Percentiles rank a stretch among this genome's conserved stretches.
phyloP scores from a whole-genome alignment of 176 grass and related monocot species.

The Triticum dicoccoides region DNA sequence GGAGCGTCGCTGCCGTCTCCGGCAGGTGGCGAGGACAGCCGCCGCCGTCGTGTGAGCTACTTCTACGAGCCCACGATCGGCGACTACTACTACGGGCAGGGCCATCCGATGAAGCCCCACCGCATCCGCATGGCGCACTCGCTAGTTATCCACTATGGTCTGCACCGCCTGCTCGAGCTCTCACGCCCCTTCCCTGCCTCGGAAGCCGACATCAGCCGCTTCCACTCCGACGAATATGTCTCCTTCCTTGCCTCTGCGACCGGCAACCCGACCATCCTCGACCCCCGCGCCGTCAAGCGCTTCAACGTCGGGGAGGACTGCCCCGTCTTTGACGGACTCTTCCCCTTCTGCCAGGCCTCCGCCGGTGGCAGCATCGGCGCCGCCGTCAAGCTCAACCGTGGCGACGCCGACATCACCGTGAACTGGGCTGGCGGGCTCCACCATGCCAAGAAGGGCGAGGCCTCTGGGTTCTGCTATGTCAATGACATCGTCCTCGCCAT shows the following conservation, averaged over 20 bases:
- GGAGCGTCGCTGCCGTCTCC: conserved; percentile 68
- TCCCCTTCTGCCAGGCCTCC: conserved; percentile 77
- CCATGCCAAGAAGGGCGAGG: conserved; percentile 87
- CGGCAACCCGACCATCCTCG: conserved; percentile 24
- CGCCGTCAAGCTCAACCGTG: conserved; percentile 82
- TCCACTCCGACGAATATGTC: conserved; percentile 85
- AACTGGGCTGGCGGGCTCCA: conserved; percentile 93
- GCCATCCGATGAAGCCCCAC: conserved; percentile 95
- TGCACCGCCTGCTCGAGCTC: conserved; percentile 83
- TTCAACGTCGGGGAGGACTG: conserved; percentile 92
- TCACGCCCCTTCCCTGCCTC: conserved; percentile 57
- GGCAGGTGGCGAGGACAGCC: conserved; percentile 39
- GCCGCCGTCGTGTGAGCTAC: conserved; percentile 73
- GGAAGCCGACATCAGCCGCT: conserved; percentile 67
- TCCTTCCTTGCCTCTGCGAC: conserved; percentile 62
- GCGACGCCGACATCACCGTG: conserved; percentile 76
- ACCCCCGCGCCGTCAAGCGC: conserved; percentile 49
- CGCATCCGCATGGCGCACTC: conserved; percentile 93
- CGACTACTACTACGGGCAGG: conserved; percentile 96
- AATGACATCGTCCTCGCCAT: conserved; percentile 91
- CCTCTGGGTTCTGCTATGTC: conserved; percentile 88
- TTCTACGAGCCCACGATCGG: conserved; percentile 94
- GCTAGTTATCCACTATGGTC: conserved; percentile 84
- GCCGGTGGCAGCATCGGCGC: conserved; percentile 81
- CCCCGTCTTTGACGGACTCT: conserved; percentile 89